phyloP scores from a whole-genome alignment of 2,329 filamentous ascomycete genomes.

The Alternaria sp. region DNA sequence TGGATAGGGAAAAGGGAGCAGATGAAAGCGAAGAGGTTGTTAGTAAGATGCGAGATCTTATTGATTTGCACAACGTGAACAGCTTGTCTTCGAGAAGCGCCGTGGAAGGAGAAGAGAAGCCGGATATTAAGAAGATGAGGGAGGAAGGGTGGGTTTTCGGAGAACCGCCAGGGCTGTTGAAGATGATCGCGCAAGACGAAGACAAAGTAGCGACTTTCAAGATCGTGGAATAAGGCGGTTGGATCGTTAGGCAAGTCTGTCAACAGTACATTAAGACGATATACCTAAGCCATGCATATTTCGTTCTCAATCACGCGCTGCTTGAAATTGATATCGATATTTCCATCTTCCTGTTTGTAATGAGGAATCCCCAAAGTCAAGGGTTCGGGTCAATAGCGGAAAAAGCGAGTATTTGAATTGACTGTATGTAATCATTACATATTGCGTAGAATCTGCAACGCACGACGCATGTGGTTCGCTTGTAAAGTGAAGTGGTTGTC shows the following conservation, averaged over 20 bases:
- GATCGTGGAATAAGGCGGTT: conserved; percentile 1
- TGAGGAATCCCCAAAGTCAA: neutral
- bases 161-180: conserved; percentile 6
- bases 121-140: conserved; percentile 5
- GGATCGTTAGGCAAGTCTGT: conserved; percentile 2
- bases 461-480: neutral
- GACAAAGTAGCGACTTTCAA: conserved; percentile 6
- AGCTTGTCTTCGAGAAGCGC: conserved; percentile 4
- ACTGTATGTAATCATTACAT: neutral
- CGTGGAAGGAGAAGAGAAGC: conserved; percentile 5
- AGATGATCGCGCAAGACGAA: conserved; percentile 6
- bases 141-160: conserved; percentile 5
- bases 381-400: neutral
- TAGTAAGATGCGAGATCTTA: conserved; percentile 3
- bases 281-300: conserved; percentile 1
- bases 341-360: neutral
- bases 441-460: neutral
- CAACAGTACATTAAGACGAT: conserved; percentile 3
- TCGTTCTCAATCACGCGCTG: conserved; percentile 4
- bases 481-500: neutral
- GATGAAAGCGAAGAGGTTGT: conserved; percentile 6
- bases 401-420: neutral
- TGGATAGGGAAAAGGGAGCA: conserved; percentile 7
- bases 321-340: neutral
- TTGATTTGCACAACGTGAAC: conserved; percentile 5